These are phyloP conservation scores for Globisporangium mamillatum DNA, from an alignment of 352 stramenopile species.

Conservation along the genomic window DNA sequence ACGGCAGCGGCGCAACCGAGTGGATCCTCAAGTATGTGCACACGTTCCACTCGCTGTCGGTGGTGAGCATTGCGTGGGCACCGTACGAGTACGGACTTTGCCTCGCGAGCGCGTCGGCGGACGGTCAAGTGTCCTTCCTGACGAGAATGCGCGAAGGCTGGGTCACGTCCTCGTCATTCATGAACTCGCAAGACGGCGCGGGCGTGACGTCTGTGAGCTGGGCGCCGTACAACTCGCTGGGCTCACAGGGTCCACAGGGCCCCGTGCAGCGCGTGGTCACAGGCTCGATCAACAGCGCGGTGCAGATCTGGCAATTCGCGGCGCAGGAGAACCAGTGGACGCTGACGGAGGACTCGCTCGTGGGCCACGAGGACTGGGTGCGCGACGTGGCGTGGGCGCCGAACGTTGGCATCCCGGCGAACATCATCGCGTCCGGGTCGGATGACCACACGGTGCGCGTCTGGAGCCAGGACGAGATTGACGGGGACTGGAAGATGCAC, in stretches of 20 bases:
- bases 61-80: slow-evolving; percentile 82
- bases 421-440: slow-evolving; percentile 75
- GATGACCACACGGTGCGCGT: slow-evolving; percentile 82
- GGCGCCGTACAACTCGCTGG: slow-evolving; percentile 86
- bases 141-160: slow-evolving; percentile 79
- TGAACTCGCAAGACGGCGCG: slow-evolving; percentile 69
- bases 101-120: slow-evolving; percentile 71
- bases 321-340: slow-evolving; percentile 36
- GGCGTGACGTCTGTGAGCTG: slow-evolving; percentile 81
- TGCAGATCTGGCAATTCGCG: slow-evolving; percentile 64
- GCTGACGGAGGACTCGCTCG: slow-evolving; percentile 40
- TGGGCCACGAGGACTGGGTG: slow-evolving; percentile 80
- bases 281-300: slow-evolving; percentile 57
- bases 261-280: slow-evolving; percentile 75
- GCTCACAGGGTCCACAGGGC: slow-evolving; percentile 59
- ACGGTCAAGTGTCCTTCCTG: slow-evolving; percentile 84
- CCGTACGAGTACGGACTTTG: slow-evolving; percentile 87
- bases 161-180: slow-evolving; percentile 73
- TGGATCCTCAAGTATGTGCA: slow-evolving; percentile 81
- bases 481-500: slow-evolving; percentile 58
- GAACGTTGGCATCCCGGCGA: slow-evolving; percentile 80
- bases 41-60: slow-evolving; percentile 60
- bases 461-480: slow-evolving; percentile 72
- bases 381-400: slow-evolving; percentile 81
- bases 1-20: slow-evolving; percentile 50